A percentile compares a stretch with the other conserved stretches of the same genome.
Conservation (phyloP, 2,329 filamentous ascomycete species). For the Stachybotrys chartarum region DNA sequence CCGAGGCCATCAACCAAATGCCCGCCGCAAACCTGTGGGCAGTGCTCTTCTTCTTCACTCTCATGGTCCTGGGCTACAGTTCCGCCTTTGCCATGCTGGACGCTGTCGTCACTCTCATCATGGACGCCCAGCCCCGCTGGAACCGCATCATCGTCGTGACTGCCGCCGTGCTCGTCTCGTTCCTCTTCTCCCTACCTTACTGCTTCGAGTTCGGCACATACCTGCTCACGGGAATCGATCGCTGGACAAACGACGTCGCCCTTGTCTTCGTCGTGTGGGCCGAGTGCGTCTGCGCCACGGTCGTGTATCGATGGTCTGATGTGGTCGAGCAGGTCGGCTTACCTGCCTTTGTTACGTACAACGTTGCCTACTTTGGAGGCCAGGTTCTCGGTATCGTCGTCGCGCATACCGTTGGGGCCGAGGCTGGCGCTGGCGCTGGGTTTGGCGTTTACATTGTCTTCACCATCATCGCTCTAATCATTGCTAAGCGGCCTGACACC, state of each 20-base stretch:
- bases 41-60: slow-evolving; percentile 49
- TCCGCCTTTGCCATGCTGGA: slow-evolving; percentile 55
- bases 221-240: slow-evolving; percentile 45
- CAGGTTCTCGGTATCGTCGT: slow-evolving; percentile 44
- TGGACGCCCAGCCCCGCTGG: slow-evolving; percentile 36
- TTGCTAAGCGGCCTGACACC: slow-evolving; percentile 34
- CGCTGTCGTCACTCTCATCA: slow-evolving; percentile 44
- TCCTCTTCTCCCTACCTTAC: slow-evolving; percentile 47
- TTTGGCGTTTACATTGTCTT: slow-evolving; percentile 43
- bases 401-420: slow-evolving; percentile 36
- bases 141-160: slow-evolving; percentile 41
- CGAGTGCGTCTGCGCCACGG: slow-evolving; percentile 44
- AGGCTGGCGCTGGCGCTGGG: slow-evolving; percentile 41
- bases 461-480: slow-evolving; percentile 26
- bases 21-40: slow-evolving; percentile 52
- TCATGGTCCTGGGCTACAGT: slow-evolving; percentile 50
- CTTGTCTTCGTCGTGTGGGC: slow-evolving; percentile 48
- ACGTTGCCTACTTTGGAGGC: slow-evolving; percentile 44
- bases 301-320: slow-evolving; percentile 43
- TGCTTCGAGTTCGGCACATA: slow-evolving; percentile 52
- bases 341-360: slow-evolving; percentile 35
- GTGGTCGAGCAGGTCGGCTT: slow-evolving; percentile 36
- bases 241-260: slow-evolving; percentile 48
- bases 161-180: slow-evolving; percentile 37
- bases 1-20: slow-evolving; percentile 48